Base-by-base conservation (phyloP, 2,329 filamentous ascomycete genomes). In the Sarocladium brachiariae region DNA sequence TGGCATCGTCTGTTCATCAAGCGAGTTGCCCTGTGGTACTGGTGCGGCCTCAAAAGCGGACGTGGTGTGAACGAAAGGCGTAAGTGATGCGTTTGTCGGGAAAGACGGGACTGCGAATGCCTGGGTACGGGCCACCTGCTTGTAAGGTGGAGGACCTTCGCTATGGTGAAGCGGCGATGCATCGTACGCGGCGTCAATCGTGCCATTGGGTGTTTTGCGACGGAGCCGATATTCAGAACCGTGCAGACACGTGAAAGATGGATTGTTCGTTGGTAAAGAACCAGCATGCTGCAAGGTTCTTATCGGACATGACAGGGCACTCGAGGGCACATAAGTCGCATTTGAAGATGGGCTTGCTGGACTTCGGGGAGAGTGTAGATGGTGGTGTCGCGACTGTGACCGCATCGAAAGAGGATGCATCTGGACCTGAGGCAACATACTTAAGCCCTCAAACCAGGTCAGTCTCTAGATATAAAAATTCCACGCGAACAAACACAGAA, bases 171-270 rank as follows among this genome's bases (percentile, higher is more conserved):
- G 76, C 1, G 84, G 83, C 4, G 87, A 88, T 27, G 87, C 89
- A 74, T 97, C 91, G 62, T 96, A 96, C 10, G 89, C 90, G 50
- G 88, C 89, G 56, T 92, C 86, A 54, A 97, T 78, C 33, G 90
- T 96, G n/a, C 92, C 93, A 61, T 85, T 92, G 4, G 92, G 93
- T 8, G 92, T 97, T 68, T 97, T 97, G 57, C 92, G 82, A 57
- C 92, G 83, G 51, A 96, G 74, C 59, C 89, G 87, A 65, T 95
- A 84, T 65, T 96, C 89, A 50, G 68, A 64, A 25, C n/a, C n/a
- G n/a, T n/a, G n/a, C n/a, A n/a, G n/a, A n/a, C n/a, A n/a, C n/a
- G n/a, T n/a, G n/a, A n/a, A n/a, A n/a, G 25, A 16, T 16, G 21
- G 6, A 16, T 24, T 16, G n/a, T 23, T 47, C 27, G 43, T 47